These are phyloP conservation scores for Debaryomyces singareniensis DNA, from an alignment of 1,139 yeast species.

Conservation along the genomic window DNA sequence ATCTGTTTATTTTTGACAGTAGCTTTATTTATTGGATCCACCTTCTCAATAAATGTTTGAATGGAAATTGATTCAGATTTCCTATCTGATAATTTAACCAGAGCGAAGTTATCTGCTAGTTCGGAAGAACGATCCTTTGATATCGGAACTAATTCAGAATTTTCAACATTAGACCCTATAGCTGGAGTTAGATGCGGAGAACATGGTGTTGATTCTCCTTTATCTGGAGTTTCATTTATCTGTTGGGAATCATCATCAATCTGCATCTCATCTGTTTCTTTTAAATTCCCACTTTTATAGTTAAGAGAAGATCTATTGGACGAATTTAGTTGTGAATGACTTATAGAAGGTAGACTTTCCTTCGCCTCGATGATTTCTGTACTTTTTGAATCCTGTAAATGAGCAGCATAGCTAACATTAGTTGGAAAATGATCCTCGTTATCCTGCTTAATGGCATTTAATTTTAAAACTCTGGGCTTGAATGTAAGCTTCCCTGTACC, in stretches of 20 bases:
- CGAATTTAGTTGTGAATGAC: neutral
- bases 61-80: constrained; percentile 14
- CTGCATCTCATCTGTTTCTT: too few relatives aligned
- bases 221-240: neutral
- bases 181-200: too few relatives aligned
- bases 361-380: too few relatives aligned
- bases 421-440: neutral
- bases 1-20: constrained; percentile 31
- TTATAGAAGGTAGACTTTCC: neutral
- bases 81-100: constrained; percentile 26
- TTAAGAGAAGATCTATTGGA: too few relatives aligned
- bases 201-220: neutral
- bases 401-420: neutral
- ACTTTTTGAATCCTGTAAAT: neutral
- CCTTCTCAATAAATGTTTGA: constrained; percentile 31
- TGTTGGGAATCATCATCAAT: neutral
- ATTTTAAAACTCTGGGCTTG: neutral
- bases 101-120: constrained; percentile 32
- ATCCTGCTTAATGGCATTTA: neutral
- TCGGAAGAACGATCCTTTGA: constrained; percentile 9
- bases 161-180: too few relatives aligned
- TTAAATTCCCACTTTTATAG: too few relatives aligned
- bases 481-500: neutral
- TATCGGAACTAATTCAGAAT: neutral
- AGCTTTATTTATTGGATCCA: constrained; percentile 35